These are phyloP conservation scores for Penstemon davidsonii DNA, from an alignment of 257 asterid species.

Conservation along the genomic window DNA sequence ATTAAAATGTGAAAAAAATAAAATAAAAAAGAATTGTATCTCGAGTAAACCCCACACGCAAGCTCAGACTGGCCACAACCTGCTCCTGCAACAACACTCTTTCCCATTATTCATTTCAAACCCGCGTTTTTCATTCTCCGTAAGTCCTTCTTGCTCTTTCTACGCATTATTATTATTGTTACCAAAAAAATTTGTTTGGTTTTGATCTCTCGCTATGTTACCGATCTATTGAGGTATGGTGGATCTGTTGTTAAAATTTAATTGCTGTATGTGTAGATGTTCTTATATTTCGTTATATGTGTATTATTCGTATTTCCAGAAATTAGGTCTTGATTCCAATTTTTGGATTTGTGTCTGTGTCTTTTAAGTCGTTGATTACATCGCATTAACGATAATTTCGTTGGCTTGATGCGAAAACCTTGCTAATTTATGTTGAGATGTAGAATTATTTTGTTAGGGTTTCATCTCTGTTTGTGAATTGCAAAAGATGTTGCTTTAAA, in stretches of 20 bases:
- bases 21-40: too few species aligned
- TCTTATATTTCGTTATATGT: not conserved
- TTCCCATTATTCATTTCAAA: conserved; percentile 34
- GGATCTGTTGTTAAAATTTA: not conserved
- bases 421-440: not conserved
- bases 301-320: not conserved
- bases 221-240: conserved; percentile 30
- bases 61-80: too few species aligned
- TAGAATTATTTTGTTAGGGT: too few species aligned
- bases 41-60: too few species aligned
- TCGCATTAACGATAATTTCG: too few species aligned
- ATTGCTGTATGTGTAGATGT: not conserved
- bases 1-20: too few species aligned
- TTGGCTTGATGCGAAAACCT: conserved; percentile 6
- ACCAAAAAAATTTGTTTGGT: not conserved
- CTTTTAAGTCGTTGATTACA: not conserved
- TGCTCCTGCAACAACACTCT: conserved; percentile 27
- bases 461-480: not conserved
- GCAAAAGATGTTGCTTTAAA: too few species aligned
- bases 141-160: conserved; percentile 29
- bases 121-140: conserved; percentile 40
- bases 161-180: not conserved
- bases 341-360: conserved; percentile 14
- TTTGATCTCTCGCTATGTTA: conserved; percentile 22
- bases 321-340: not conserved